phyloP scores from a whole-genome alignment of 306 rosid species.

The Abrus pulchellus region DNA sequence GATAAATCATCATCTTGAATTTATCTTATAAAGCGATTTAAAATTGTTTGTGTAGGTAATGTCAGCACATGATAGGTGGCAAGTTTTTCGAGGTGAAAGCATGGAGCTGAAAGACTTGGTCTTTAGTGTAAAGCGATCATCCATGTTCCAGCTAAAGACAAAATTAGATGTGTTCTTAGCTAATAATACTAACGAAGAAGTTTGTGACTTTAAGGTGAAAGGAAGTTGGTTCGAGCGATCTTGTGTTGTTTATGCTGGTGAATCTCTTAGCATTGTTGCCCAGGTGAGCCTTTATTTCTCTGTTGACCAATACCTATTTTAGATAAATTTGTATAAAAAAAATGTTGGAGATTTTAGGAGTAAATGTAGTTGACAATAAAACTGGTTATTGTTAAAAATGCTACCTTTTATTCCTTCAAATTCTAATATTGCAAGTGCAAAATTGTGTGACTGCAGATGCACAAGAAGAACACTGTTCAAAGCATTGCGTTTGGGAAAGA shows the following conservation, averaged over 20 bases:
- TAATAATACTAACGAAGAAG: conserved; percentile 55
- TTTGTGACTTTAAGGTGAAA: conserved; percentile 62
- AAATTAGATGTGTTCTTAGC: conserved; percentile 74
- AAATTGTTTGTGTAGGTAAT: conserved; percentile 38
- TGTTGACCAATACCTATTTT: background rate
- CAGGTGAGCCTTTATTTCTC: conserved; percentile 40
- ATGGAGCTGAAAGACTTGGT: conserved; percentile 41
- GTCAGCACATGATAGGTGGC: conserved; percentile 55
- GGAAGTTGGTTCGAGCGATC: conserved; percentile 68
- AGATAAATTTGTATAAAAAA: background rate
- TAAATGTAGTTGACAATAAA: background rate
- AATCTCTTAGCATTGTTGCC: conserved; percentile 52
- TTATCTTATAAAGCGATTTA: background rate
- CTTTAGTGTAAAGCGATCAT: conserved; percentile 54
- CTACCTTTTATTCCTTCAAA: background rate
- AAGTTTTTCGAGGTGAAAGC: conserved; percentile 52
- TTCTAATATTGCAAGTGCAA: conserved; percentile 13
- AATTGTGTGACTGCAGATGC: conserved; percentile 57
- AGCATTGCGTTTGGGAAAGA: conserved; percentile 56
- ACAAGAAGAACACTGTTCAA: conserved; percentile 49
- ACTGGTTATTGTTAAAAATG: background rate
- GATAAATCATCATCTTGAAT: background rate
- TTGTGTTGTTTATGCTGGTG: conserved; percentile 63
- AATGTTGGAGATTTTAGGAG: background rate
- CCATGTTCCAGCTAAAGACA: conserved; percentile 59